Conservation (phyloP, 768 basidiomycete genomes). For the Steccherinum ochraceum region DNA sequence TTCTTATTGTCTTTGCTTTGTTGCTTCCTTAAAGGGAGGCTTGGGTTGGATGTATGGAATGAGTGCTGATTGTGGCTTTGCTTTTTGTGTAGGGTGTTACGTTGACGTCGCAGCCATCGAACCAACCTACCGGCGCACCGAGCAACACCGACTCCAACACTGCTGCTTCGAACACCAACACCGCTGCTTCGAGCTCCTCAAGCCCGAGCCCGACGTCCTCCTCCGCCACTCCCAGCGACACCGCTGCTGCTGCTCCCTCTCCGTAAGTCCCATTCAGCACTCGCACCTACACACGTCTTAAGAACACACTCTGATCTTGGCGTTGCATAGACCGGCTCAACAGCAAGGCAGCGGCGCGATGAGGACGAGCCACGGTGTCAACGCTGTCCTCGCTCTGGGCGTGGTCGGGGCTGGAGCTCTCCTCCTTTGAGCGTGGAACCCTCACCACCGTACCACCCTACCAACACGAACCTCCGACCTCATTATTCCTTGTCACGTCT, state of each 20-base stretch:
- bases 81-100: constrained; percentile 44
- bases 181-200: constrained; percentile 10
- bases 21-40: too few species aligned
- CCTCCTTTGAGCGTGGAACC: constrained; percentile 40
- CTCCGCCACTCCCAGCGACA: not conserved
- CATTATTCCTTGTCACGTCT: not conserved
- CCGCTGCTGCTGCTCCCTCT: constrained; percentile 4
- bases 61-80: not conserved
- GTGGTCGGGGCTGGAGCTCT: constrained; percentile 40
- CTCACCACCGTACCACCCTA: too few species aligned
- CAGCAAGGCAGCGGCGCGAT: not conserved
- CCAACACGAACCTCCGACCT: not conserved
- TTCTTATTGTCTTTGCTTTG: not conserved
- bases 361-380: constrained; percentile 21
- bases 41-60: too few species aligned
- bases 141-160: constrained; percentile 14
- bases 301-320: constrained; percentile 9
- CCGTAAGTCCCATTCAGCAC: too few species aligned
- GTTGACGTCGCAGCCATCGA: constrained; percentile 29
- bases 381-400: constrained; percentile 33
- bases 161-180: constrained; percentile 10
- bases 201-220: not conserved
- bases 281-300: constrained; percentile 6
- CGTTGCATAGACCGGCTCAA: constrained; percentile 1
- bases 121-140: constrained; percentile 10